These are phyloP conservation scores for Vitis hybrid DNA, from an alignment of 177 flowering plant genomes.

Conservation along the genomic window DNA sequence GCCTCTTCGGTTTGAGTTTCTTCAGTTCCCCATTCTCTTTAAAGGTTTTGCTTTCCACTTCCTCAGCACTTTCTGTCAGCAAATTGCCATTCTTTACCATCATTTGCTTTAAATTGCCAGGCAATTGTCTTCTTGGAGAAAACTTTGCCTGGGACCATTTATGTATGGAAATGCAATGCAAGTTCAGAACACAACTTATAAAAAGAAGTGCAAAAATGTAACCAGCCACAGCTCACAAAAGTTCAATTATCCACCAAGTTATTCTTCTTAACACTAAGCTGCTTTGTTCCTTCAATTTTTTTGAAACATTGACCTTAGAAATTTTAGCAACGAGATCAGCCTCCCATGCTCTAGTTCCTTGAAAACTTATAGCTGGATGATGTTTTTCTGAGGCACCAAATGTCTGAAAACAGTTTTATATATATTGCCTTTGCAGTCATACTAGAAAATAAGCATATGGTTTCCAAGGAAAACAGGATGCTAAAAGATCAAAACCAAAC, in stretches of 20 bases:
- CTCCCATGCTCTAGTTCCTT: not conserved
- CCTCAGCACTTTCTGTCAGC: too few relatives aligned
- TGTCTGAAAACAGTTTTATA: not conserved
- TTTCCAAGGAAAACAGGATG: not conserved
- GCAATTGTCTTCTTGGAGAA: conserved; percentile 5
- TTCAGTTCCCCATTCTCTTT: too few relatives aligned
- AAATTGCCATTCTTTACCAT: not conserved
- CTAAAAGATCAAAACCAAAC: conserved; percentile 5
- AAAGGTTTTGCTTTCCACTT: too few relatives aligned
- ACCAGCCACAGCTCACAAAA: not conserved
- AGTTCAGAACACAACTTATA: not conserved
- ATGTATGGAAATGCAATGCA: not conserved
- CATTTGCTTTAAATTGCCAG: not conserved
- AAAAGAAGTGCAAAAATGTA: not conserved
- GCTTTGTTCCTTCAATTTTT: too few relatives aligned
- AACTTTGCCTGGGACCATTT: not conserved
- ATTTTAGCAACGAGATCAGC: not conserved
- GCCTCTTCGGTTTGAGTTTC: too few relatives aligned
- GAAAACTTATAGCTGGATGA: not conserved
- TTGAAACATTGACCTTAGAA: not conserved
- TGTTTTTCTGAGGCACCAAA: not conserved
- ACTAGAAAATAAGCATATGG: too few relatives aligned
- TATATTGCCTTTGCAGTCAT: not conserved
- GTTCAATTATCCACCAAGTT: not conserved
- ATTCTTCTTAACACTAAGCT: not conserved